Conservation (phyloP, 2,329 filamentous ascomycete genomes). For the Aspergillus niger region DNA sequence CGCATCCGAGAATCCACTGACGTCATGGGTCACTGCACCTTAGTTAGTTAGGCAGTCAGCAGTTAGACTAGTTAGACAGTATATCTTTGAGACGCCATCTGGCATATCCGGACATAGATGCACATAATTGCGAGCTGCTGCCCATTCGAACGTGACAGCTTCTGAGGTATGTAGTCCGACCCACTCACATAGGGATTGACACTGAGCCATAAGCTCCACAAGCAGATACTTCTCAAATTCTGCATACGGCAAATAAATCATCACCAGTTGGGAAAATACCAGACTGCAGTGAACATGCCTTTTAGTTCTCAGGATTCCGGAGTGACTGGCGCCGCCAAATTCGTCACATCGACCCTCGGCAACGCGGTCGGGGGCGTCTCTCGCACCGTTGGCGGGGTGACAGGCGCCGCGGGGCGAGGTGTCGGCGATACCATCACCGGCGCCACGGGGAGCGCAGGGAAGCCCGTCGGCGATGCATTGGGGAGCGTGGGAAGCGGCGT, state of each 20-base stretch:
- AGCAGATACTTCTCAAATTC: background rate
- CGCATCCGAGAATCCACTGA: background rate
- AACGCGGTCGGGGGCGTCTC: conserved; percentile 58
- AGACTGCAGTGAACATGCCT: background rate
- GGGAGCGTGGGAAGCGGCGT: conserved; percentile 57
- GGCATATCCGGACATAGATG: background rate
- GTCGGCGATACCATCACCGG: conserved; percentile 59
- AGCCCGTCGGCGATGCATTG: conserved; percentile 59
- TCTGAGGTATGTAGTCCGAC: background rate
- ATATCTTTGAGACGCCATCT: too few species aligned
- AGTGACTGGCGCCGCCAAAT: conserved; percentile 55
- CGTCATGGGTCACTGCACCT: background rate
- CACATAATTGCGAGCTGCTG: background rate
- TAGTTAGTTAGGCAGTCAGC: background rate
- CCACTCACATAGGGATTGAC: background rate
- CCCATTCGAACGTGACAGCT: background rate
- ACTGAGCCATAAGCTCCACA: background rate
- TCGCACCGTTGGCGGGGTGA: conserved; percentile 56
- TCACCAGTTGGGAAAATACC: background rate
- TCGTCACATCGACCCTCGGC: conserved; percentile 58
- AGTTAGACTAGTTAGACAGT: too few species aligned
- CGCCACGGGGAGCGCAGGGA: conserved; percentile 57
- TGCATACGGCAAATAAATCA: background rate
- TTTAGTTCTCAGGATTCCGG: conserved; percentile 38
- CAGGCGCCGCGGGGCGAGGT: conserved; percentile 60